These are phyloP conservation scores for Craterostigma plantagineum DNA, from an alignment of 257 asterid species.

Conservation along the genomic window DNA sequence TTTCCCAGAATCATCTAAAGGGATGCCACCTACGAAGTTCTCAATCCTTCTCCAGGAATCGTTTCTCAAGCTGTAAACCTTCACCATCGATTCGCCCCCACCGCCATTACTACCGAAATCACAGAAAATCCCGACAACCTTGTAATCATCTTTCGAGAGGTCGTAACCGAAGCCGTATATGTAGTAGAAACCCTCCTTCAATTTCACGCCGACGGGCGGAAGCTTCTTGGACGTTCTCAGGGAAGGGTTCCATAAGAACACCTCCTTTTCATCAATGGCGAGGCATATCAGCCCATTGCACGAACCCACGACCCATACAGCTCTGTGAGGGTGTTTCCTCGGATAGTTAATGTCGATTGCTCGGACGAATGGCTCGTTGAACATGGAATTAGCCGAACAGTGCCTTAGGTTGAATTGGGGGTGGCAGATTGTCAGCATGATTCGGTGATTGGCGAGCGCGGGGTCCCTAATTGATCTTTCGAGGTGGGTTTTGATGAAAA, in stretches of 20 bases:
- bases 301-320: conserved; percentile 23
- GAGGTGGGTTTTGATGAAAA: conserved; percentile 23
- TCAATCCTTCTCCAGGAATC: conserved; percentile 31
- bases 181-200: conserved; percentile 3
- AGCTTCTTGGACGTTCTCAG: conserved; percentile 18
- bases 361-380: conserved; percentile 12
- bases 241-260: conserved; percentile 35
- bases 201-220: conserved; percentile 17
- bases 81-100: conserved; percentile 15
- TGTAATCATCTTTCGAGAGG: conserved; percentile 27
- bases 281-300: conserved; percentile 41
- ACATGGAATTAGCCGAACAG: conserved; percentile 16
- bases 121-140: conserved; percentile 28
- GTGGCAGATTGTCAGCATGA: conserved; percentile 8
- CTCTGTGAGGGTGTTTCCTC: background rate
- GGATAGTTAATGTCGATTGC: conserved; percentile 9
- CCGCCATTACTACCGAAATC: background rate
- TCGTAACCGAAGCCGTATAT: conserved; percentile 39
- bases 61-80: conserved; percentile 26
- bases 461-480: conserved; percentile 1
- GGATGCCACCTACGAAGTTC: conserved; percentile 14
- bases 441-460: conserved; percentile 6
- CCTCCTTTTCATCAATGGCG: conserved; percentile 6
- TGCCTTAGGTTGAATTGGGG: conserved; percentile 11
- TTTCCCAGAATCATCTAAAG: conserved; percentile 14